Conservation (phyloP, 805 yeast genomes). For the Kuraishia molischiana region DNA sequence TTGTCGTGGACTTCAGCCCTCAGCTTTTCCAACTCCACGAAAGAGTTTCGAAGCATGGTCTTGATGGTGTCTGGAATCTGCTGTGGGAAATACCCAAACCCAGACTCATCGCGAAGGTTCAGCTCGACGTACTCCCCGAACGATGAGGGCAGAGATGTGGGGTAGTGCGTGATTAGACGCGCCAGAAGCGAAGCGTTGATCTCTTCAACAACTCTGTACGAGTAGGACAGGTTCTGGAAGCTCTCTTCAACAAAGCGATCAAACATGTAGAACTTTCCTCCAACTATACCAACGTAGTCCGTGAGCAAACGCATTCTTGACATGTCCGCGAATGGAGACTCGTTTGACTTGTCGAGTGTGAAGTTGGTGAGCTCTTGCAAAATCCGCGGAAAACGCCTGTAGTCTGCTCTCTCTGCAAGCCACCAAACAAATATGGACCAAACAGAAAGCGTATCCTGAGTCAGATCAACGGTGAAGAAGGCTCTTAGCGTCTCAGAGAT, state of each 20-base stretch:
- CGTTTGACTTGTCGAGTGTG: constrained; percentile 36
- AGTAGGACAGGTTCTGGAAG: constrained; percentile 45
- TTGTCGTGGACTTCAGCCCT: constrained; percentile 21
- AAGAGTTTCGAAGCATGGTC: constrained; percentile 28
- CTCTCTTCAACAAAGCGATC: constrained; percentile 32
- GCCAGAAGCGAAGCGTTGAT: constrained; percentile 55
- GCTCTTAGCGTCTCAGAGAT: constrained; percentile 31
- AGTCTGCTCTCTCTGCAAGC: constrained; percentile 56
- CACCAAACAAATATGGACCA: constrained; percentile 78
- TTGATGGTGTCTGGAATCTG: constrained; percentile 21
- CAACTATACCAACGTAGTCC: constrained; percentile 17
- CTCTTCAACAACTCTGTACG: constrained; percentile 63
- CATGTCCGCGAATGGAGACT: constrained; percentile 57
- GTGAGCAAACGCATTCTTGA: constrained; percentile 49
- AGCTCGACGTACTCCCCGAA: constrained; percentile 28
- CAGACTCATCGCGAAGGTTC: constrained; percentile 25
- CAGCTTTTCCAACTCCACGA: constrained; percentile 32
- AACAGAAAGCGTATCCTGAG: constrained; percentile 62
- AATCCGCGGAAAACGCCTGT: constrained; percentile 53
- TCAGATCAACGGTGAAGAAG: constrained; percentile 46
- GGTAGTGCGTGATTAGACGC: constrained; percentile 29
- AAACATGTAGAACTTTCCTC: constrained; percentile 44
- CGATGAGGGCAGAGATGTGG: constrained; percentile 29
- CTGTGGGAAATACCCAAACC: constrained; percentile 20
- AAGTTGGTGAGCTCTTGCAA: constrained; percentile 34